Conservation (phyloP, 2,329 filamentous ascomycete species). For the Rutstroemia sp. region DNA sequence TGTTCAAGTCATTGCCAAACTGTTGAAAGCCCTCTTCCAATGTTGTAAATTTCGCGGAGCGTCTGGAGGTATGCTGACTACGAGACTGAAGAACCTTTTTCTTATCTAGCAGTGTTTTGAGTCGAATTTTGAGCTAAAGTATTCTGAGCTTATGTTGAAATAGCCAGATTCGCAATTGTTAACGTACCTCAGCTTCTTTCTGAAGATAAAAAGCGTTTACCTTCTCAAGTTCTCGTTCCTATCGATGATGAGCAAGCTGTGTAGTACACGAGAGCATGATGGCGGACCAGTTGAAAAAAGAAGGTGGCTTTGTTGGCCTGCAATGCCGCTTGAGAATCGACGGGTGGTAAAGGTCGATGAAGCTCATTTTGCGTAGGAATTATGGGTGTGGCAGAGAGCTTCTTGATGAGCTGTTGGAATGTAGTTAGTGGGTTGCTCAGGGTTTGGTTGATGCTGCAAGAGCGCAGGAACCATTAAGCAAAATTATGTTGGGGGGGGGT, state of each 20-base stretch:
- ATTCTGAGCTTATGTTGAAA: not conserved
- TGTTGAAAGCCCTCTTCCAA: constrained; percentile 96
- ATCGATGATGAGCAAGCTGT: constrained; percentile 34
- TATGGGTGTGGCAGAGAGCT: constrained; percentile 84
- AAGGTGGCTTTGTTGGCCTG: constrained; percentile 98
- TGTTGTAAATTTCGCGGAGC: constrained; percentile 88
- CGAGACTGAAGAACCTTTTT: constrained; percentile 85
- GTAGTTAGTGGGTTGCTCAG: constrained; percentile 20
- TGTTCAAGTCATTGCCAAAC: constrained; percentile 93
- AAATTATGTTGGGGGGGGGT: too few relatives aligned
- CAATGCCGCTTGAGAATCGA: constrained; percentile 79
- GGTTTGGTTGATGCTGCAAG: constrained; percentile 7
- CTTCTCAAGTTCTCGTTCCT: constrained; percentile 97
- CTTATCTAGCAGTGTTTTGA: constrained; percentile 90
- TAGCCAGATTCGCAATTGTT: not conserved
- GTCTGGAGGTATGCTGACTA: constrained; percentile 67
- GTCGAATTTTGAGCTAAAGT: constrained; percentile 76
- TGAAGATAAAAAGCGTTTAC: constrained; percentile 97
- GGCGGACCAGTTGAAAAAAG: constrained; percentile 86
- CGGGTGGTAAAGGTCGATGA: constrained; percentile 37
- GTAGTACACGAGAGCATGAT: constrained; percentile 12
- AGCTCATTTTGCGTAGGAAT: constrained; percentile 68
- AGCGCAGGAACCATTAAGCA: not conserved
- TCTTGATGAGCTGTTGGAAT: constrained; percentile 80
- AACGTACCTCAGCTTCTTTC: constrained; percentile 87